Conservation (phyloP, 305 asterid genomes). For the Solanum hybrid region DNA sequence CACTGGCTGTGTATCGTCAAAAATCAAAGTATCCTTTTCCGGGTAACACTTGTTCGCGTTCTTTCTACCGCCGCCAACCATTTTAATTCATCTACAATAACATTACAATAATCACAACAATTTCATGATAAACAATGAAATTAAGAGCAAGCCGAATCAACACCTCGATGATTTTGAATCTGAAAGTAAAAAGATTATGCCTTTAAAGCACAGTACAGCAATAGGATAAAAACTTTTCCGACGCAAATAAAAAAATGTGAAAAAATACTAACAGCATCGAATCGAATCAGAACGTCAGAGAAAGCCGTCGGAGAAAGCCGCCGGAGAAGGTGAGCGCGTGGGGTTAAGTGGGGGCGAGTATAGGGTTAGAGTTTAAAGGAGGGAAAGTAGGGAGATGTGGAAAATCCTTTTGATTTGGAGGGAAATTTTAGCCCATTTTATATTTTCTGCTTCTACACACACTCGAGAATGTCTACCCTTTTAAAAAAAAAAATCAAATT, state of each 20-base stretch:
- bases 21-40: conserved; percentile 13
- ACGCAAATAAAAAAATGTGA: neutral
- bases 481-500: neutral
- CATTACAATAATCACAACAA: neutral
- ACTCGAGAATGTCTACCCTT: neutral
- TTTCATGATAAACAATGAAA: neutral
- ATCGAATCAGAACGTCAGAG: neutral
- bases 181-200: neutral
- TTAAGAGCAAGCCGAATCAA: neutral
- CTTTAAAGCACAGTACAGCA: neutral
- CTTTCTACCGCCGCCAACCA: conserved; percentile 27
- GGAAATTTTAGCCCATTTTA: conserved; percentile 27
- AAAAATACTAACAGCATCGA: neutral
- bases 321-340: neutral
- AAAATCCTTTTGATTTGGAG: conserved; percentile 35
- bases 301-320: neutral
- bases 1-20: conserved; percentile 31
- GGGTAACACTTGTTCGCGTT: conserved; percentile 11
- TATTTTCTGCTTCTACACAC: neutral
- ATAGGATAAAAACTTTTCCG: neutral
- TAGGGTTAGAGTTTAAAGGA: conserved; percentile 23
- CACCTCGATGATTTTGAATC: neutral
- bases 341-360: neutral
- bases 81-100: conserved; percentile 27
- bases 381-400: conserved; percentile 12